Evolutionary conservation across 2,329 filamentous ascomycete genomes (phyloP), one percentile per base, ranked within the genome.

Genomic region (Ophiostoma sp.): DNA sequence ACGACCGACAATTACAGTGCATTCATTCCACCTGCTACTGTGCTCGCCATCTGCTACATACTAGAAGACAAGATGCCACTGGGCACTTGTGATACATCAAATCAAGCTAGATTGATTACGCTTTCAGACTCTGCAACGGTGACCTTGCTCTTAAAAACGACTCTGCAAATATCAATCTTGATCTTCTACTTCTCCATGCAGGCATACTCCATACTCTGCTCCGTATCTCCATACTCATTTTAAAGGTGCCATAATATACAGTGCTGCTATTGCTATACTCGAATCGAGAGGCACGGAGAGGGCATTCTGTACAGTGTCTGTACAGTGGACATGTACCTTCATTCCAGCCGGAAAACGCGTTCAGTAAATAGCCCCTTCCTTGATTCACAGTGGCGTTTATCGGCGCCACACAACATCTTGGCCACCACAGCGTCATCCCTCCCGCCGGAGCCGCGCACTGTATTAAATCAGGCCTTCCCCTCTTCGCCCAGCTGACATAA

Each of bases 141-240:
- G 57, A 62, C 27, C 44, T 39, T 48, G 20, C 5, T n/a, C 52
- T 57, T 31, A n/a, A 57, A 27, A 27, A 27, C 52, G 5, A 13
- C 39, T 41, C 10, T 41, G 39, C 39, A 57, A 27, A 17, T 57
- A 15, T 27, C 11, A 57, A 11, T 11, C 27, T 57, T 27, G 17
- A 27, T 57, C 8, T 27, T 57, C n/a, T 57, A 57, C 52, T 27
- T 27, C 52, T 57, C n/a, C 52, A 57, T 48, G 44, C 44, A 48
- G 44, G 17, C 44, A 57, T 57, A 57, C 52, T 57, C 52, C 52
- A 57, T 57, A 27, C 52, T 57, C 23, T 57, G 52, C 52, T 57
- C 52, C 52, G 23, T 57, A 57, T 57, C 52, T 57, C 52, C 52
- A 57, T 27, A 57, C 52, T 57, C n/a, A 57, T 57, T 23, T 57